Evolutionary conservation across 2,329 filamentous ascomycete genomes (phyloP), one percentile per base, ranked within the genome.

Genomic region (Arthrobotrys pseudoclavata): DNA sequence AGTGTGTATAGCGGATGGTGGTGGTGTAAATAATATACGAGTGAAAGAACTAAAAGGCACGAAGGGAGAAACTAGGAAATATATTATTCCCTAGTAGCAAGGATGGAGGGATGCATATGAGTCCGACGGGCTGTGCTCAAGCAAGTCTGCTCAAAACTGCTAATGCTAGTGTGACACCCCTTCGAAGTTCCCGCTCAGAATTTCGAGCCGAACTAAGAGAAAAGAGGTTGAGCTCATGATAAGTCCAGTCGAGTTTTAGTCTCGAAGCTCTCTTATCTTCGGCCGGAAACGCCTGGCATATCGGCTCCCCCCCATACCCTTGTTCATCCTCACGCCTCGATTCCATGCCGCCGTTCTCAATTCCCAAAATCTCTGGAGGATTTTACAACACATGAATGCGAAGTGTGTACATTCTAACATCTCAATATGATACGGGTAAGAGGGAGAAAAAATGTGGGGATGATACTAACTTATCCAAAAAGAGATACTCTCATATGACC

Each of bases 401-500:
- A 45, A 45, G 4, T 29, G 13, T 22, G 40, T 40, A 20, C n/a
- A 13, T 34, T 34, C 3, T 6, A 34, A 34, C 7, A 9, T 34
- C 31, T 34, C 12, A 37, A 50, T 50, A 50, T 50, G 47, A 57
- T 37, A 29, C 48, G 13, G 20, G 13, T 53, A 18, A 13, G 50
- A 31, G 24, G n/a, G 12, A 5, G 9, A 12, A 20, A 24, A 22
- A 42, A 42, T 60, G 55, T 60, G 55, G 55, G 42, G 55, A 60
- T 42, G 55, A 24, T 26, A 18, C 10, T 3, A 10, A 53, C 50
- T 24, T 24, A 52, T 64, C 68, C 68, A 37, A 71, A 71, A 71
- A 64, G 68, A 61, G 62, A 64, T 53, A 4, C 45, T 26, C 68
- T 71, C 68, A 71, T 55, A 55, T 71, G 68, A 71, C 68, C 68